phyloP scores from a whole-genome alignment of 1,284 basidiomycete genomes.

The Ganoderma lucidum region DNA sequence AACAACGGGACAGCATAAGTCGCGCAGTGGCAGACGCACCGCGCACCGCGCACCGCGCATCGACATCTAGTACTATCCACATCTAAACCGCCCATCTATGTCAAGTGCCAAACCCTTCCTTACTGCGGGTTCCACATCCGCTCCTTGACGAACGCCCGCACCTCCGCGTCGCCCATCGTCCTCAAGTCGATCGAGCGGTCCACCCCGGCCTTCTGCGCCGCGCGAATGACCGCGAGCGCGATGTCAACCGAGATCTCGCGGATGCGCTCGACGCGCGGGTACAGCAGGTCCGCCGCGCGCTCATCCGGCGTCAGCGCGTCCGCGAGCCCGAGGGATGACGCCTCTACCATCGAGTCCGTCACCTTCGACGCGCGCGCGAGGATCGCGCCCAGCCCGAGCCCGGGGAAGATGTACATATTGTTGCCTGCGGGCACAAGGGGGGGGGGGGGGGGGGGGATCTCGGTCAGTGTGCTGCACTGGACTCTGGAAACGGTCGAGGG shows the following conservation, averaged over 20 bases:
- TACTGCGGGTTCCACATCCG: conserved; percentile 77
- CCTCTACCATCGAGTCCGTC: conserved; percentile 85
- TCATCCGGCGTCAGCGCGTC: conserved; percentile 82
- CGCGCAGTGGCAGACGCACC: too few relatives aligned
- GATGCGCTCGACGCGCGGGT: conserved; percentile 82
- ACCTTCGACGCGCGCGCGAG: conserved; percentile 71
- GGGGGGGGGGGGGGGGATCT: not conserved
- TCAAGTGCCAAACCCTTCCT: too few relatives aligned
- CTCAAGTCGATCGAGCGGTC: conserved; percentile 66
- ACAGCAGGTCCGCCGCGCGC: conserved; percentile 68
- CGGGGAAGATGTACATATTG: conserved; percentile 87
- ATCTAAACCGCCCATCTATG: not conserved
- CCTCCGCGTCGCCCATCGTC: conserved; percentile 59
- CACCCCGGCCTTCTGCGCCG: conserved; percentile 78
- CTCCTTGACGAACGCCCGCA: conserved; percentile 60
- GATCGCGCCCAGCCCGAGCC: conserved; percentile 84
- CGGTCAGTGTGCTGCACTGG: conserved; percentile 1
- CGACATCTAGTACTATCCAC: not conserved
- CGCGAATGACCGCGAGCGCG: conserved; percentile 76
- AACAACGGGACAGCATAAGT: not conserved
- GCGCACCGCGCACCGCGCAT: too few relatives aligned
- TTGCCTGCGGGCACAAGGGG: conserved; percentile 58
- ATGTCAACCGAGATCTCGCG: conserved; percentile 85
- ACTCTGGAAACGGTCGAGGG: not conserved
- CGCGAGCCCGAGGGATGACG: conserved; percentile 80